Conservation (phyloP, 164 flowering plant genomes). For the Houttuynia cordata region DNA sequence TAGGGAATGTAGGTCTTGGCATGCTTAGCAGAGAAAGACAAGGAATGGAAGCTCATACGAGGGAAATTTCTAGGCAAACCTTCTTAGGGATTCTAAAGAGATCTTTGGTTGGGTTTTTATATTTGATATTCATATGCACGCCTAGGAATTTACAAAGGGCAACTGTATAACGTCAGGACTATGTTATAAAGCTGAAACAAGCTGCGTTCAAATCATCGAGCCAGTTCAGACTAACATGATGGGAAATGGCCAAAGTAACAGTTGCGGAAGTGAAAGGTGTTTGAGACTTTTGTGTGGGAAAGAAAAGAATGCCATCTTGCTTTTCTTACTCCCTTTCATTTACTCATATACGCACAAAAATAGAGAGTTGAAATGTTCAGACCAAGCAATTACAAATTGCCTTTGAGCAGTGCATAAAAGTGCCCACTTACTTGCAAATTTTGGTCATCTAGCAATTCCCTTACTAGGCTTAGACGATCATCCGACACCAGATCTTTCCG, state of each 20-base stretch:
- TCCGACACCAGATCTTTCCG: too few species aligned
- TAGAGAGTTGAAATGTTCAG: not conserved
- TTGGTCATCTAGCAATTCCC: too few species aligned
- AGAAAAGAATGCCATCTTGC: not conserved
- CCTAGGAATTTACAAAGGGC: not conserved
- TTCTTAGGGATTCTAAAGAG: conserved; percentile 4
- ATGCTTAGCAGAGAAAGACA: conserved; percentile 1
- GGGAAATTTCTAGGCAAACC: not conserved
- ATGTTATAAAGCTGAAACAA: not conserved
- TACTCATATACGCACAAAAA: not conserved
- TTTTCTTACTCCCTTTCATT: not conserved
- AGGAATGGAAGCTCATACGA: not conserved
- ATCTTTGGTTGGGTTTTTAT: not conserved
- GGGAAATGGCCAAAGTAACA: not conserved
- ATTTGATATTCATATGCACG: not conserved
- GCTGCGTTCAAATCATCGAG: not conserved
- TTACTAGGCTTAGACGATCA: too few species aligned
- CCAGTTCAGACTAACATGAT: not conserved
- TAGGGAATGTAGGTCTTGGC: conserved; percentile 1
- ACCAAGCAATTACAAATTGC: too few species aligned
- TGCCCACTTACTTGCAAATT: too few species aligned
- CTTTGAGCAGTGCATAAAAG: too few species aligned
- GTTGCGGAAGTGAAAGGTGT: not conserved
- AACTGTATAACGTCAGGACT: not conserved
- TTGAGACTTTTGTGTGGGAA: not conserved